Base-by-base conservation (phyloP, 2,329 filamentous ascomycete genomes). In the Calonectria pseudoreteaudii region DNA sequence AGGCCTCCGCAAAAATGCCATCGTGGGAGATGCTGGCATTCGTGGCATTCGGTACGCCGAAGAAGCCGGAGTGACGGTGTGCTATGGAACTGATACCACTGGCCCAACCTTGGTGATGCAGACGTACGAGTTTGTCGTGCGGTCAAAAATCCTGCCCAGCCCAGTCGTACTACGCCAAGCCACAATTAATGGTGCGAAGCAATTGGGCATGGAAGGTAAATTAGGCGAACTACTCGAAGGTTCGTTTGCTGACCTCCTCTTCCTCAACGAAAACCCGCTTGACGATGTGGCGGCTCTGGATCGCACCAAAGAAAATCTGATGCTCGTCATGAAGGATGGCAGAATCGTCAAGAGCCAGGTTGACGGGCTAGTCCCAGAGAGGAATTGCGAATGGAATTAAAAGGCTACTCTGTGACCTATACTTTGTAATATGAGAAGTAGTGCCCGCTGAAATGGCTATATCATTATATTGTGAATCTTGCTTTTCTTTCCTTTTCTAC, bases 301-400 rank as follows among this genome's bases (percentile, higher is more conserved):
- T 73, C 77, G 83, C 50, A 86, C 86, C 3, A 86, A 90, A 65
- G 83, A 85, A 76, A 83, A 86, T 73, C 75, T 91, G 10, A 75
- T 90, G 53, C 87, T 84, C 3, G 89, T 91, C 1, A 84, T 91
- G 62, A 91, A 91, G 78, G 89, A 90, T 44, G 90, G 90, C 0
- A 74, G 80, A n/a, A 80, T 84, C n/a, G 82, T 82, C 50, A 68
- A 62, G 36, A 62, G 56, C 28, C 31, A 18, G 5, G 20, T 62
- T 28, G 20, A 16, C 5, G 56, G 18, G 1, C 56, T 62, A 4
- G 1, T 8, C 2, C 34, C 56, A 10, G 56, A 62, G 34, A 62
- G 56, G 20, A 41, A 41, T 28, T 62, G 56, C 26, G 56, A 62
- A 10, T 62, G 56, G 56, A 28, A 62, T 20, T 62, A 23, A 28